These are phyloP conservation scores for Penicillium flavigenum DNA, from an alignment of 495 filamentous ascomycete genomes.

Conservation along the genomic window DNA sequence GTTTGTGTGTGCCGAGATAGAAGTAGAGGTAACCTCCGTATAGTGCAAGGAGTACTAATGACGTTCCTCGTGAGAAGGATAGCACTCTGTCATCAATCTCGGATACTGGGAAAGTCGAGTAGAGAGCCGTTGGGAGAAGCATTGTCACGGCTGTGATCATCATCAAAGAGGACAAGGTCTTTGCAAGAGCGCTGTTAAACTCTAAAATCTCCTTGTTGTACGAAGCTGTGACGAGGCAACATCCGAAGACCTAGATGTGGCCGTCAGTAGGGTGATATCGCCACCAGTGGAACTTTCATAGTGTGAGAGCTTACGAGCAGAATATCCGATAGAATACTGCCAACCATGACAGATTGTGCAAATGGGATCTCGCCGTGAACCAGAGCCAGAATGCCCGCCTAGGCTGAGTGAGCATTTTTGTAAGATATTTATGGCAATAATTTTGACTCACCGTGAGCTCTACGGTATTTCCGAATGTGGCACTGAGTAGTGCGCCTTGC, in stretches of 20 bases:
- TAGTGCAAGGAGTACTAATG: constrained; percentile 58
- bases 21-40: constrained; percentile 69
- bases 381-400: constrained; percentile 25
- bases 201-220: constrained; percentile 53
- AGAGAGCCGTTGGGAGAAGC: constrained; percentile 29
- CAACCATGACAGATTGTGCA: constrained; percentile 28
- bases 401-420: not conserved
- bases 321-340: constrained; percentile 29
- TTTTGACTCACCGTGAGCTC: constrained; percentile 23
- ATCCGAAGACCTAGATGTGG: constrained; percentile 20
- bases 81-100: constrained; percentile 47
- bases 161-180: constrained; percentile 30
- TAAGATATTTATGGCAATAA: not conserved
- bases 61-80: constrained; percentile 24
- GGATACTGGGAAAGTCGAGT: constrained; percentile 29
- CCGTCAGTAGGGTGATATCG: not conserved
- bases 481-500: constrained; percentile 26
- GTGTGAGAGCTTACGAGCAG: constrained; percentile 37
- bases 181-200: constrained; percentile 25
- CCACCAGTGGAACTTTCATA: not conserved
- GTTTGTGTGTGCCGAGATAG: constrained; percentile 27
- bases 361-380: constrained; percentile 18
- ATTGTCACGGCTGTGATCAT: constrained; percentile 23
- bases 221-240: constrained; percentile 22
- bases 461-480: constrained; percentile 29